These are phyloP conservation scores for Mycena leptocephala DNA, from an alignment of 768 basidiomycete species.

Conservation along the genomic window DNA sequence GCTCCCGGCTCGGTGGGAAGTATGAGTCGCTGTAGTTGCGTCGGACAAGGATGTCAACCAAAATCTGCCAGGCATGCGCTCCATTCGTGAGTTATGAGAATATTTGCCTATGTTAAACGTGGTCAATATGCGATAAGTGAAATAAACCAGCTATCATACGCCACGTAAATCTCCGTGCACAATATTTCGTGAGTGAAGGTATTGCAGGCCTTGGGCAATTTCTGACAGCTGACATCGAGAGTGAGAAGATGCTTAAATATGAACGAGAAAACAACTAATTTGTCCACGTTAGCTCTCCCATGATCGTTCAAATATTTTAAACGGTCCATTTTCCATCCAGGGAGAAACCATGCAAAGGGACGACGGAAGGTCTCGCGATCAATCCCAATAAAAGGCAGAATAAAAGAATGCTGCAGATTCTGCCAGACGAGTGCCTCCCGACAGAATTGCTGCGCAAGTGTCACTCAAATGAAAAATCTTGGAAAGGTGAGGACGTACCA, in stretches of 20 bases:
- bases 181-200: slow-evolving; percentile 40
- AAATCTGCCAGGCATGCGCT: slow-evolving; percentile 54
- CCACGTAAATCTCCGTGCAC: slow-evolving; percentile 42
- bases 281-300: slow-evolving; percentile 38
- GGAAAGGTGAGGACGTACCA: background rate
- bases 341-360: slow-evolving; percentile 49
- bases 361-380: slow-evolving; percentile 42
- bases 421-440: slow-evolving; percentile 49
- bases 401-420: slow-evolving; percentile 45
- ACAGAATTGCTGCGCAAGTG: slow-evolving; percentile 41
- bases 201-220: slow-evolving; percentile 41
- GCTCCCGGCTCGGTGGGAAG: slow-evolving; percentile 43
- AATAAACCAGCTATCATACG: slow-evolving; percentile 1
- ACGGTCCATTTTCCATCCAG: slow-evolving; percentile 50
- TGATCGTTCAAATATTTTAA: slow-evolving; percentile 37
- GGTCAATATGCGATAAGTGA: background rate
- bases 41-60: slow-evolving; percentile 51
- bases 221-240: slow-evolving; percentile 36
- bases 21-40: slow-evolving; percentile 39
- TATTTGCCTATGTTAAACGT: slow-evolving; percentile 43
- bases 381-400: slow-evolving; percentile 50
- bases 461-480: background rate
- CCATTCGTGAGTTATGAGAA: slow-evolving; percentile 49
- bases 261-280: slow-evolving; percentile 24
- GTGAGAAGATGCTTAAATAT: background rate